Evolutionary conservation across 2,329 filamentous ascomycete genomes (phyloP).

Genomic region (Colletotrichum scovillei): DNA sequence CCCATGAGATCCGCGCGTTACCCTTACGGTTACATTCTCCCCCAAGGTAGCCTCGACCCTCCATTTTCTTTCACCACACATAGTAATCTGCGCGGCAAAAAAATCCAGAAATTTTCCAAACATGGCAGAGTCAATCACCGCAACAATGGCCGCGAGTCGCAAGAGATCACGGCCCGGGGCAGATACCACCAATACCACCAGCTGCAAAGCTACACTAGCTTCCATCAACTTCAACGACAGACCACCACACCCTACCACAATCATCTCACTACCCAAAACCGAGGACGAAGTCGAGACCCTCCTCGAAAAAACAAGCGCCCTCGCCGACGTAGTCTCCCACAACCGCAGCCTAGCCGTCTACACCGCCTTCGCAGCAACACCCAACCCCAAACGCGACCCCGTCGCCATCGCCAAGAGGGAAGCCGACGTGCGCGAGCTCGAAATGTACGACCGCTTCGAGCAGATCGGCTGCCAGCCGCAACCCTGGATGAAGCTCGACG

Average conservation of each 20-base stretch:
- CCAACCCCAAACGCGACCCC: background rate
- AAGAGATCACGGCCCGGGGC: background rate
- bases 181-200: background rate
- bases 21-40: background rate
- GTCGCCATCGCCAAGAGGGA: constrained; percentile 2
- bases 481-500: background rate
- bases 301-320: background rate
- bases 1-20: background rate
- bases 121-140: background rate
- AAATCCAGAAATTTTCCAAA: too few species aligned
- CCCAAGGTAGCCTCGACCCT: background rate
- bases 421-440: background rate
- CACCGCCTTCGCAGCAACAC: constrained; percentile 3
- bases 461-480: background rate
- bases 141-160: background rate
- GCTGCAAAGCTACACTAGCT: background rate
- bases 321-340: background rate
- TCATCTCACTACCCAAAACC: background rate
- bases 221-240: background rate
- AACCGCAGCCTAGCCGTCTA: constrained; percentile 6
- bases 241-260: background rate
- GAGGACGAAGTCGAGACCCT: background rate
- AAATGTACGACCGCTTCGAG: background rate
- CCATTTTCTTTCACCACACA: background rate
- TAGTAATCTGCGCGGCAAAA: background rate